phyloP scores from a whole-genome alignment of 1,284 basidiomycete genomes.

The Xanthoconium separans region DNA sequence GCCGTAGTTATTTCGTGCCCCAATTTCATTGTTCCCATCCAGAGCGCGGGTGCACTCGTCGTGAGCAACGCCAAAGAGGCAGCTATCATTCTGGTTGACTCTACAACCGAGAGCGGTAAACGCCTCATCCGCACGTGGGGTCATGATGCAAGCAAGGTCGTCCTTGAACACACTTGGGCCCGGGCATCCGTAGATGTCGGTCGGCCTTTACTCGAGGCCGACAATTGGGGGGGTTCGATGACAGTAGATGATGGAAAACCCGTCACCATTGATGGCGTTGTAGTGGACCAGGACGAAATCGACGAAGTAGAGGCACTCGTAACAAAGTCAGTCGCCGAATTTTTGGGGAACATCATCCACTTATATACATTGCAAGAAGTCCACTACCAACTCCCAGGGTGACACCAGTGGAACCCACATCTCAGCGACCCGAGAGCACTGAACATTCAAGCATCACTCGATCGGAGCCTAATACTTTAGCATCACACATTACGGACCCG shows the following conservation, averaged over 20 bases:
- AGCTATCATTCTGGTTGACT: slow-evolving; percentile 56
- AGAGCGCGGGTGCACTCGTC: slow-evolving; percentile 55
- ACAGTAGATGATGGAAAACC: slow-evolving; percentile 46
- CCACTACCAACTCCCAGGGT: slow-evolving; percentile 58
- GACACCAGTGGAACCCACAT: slow-evolving; percentile 44
- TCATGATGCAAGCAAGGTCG: slow-evolving; percentile 44
- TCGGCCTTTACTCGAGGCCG: slow-evolving; percentile 42
- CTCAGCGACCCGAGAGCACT: slow-evolving; percentile 8
- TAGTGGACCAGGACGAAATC: slow-evolving; percentile 34
- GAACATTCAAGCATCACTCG: neutral
- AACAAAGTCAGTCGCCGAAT: slow-evolving; percentile 30
- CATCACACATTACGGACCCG: neutral
- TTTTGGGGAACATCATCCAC: slow-evolving; percentile 14
- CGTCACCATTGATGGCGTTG: slow-evolving; percentile 34
- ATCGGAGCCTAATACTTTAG: slow-evolving; percentile 2
- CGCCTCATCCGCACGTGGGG: slow-evolving; percentile 58
- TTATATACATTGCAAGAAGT: slow-evolving; percentile 40
- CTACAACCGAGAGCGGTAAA: slow-evolving; percentile 48
- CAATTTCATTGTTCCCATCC: slow-evolving; percentile 3
- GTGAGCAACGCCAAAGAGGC: slow-evolving; percentile 47
- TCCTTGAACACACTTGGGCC: slow-evolving; percentile 49
- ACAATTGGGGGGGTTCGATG: slow-evolving; percentile 55
- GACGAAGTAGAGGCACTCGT: slow-evolving; percentile 39
- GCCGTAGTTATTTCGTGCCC: slow-evolving; percentile 8
- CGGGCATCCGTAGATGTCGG: slow-evolving; percentile 40